These are phyloP conservation scores for Cyclotella cryptica DNA, from an alignment of 108 stramenopile species.

Conservation along the genomic window DNA sequence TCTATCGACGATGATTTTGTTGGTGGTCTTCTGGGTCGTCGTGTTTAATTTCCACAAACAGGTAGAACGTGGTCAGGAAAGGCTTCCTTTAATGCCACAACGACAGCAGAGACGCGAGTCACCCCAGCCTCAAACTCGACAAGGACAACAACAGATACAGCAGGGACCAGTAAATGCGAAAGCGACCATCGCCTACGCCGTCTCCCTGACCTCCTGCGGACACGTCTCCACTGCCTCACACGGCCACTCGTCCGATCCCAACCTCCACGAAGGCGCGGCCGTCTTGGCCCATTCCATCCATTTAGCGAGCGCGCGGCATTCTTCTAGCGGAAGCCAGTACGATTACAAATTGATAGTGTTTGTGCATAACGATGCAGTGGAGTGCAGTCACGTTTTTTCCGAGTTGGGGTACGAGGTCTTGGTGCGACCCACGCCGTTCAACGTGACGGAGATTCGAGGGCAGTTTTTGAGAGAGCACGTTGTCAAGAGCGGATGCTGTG, in stretches of 20 bases:
- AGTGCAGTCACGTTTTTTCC: slow-evolving; percentile 59
- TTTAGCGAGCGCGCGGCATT: slow-evolving; percentile 58
- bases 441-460: slow-evolving; percentile 82
- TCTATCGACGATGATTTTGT: neutral
- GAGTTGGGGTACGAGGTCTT: slow-evolving; percentile 69
- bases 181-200: slow-evolving; percentile 78
- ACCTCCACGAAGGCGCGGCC: slow-evolving; percentile 77
- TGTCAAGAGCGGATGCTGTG: slow-evolving; percentile 93
- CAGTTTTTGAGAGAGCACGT: slow-evolving; percentile 77
- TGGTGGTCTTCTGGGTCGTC: neutral
- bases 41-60: neutral
- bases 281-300: slow-evolving; percentile 80
- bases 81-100: too few species aligned
- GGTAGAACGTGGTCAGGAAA: neutral
- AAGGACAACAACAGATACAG: neutral
- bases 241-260: slow-evolving; percentile 52
- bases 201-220: slow-evolving; percentile 87
- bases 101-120: too few species aligned
- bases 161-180: neutral
- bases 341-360: slow-evolving; percentile 81
- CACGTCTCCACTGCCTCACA: slow-evolving; percentile 14
- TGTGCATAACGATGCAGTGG: slow-evolving; percentile 73
- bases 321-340: slow-evolving; percentile 47
- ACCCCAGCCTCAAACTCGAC: neutral
- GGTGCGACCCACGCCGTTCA: slow-evolving; percentile 71